These are phyloP conservation scores for Dillenia suffruticosa DNA, from an alignment of 164 flowering plant genomes.

Conservation along the genomic window DNA sequence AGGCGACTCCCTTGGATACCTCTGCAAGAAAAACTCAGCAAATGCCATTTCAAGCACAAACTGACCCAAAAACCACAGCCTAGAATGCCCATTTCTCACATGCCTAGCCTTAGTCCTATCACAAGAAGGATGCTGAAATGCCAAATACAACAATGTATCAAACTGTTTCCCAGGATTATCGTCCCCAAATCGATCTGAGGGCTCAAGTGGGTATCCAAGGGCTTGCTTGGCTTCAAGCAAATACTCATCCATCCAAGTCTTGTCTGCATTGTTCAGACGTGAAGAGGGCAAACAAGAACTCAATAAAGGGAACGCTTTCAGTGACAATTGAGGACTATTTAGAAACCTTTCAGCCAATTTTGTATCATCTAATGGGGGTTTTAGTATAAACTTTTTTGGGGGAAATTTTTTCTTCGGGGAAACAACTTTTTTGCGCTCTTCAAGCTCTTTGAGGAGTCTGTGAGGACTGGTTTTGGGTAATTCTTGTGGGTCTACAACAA, in stretches of 20 bases:
- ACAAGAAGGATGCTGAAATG: slow-evolving; percentile 89
- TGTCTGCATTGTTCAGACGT: slow-evolving; percentile 76
- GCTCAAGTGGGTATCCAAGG: slow-evolving; percentile 86
- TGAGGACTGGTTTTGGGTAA: slow-evolving; percentile 79
- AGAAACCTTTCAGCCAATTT: slow-evolving; percentile 73
- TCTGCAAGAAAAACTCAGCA: slow-evolving; percentile 83
- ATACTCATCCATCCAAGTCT: slow-evolving; percentile 93
- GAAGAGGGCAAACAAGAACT: slow-evolving; percentile 86
- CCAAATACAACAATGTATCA: slow-evolving; percentile 83
- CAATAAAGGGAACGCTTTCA: slow-evolving; percentile 79
- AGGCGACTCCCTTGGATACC: slow-evolving; percentile 95
- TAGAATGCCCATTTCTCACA: slow-evolving; percentile 79
- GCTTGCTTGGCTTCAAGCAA: slow-evolving; percentile 93
- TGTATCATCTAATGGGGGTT: slow-evolving; percentile 85
- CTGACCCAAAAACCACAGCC: slow-evolving; percentile 84
- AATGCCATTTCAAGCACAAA: slow-evolving; percentile 84
- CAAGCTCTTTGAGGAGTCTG: slow-evolving; percentile 84
- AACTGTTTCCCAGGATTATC: slow-evolving; percentile 93
- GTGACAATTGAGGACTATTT: slow-evolving; percentile 87
- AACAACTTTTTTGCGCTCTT: slow-evolving; percentile 58
- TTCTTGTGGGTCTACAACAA: slow-evolving; percentile 58
- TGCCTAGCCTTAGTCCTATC: slow-evolving; percentile 78
- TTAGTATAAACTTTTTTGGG: slow-evolving; percentile 72
- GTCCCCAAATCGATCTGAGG: slow-evolving; percentile 62
- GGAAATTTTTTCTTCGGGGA: slow-evolving; percentile 74